Evolutionary conservation across 2,329 filamentous ascomycete species (phyloP), one percentile per base, ranked within the genome.

Genomic region (Mariannaea elegans): DNA sequence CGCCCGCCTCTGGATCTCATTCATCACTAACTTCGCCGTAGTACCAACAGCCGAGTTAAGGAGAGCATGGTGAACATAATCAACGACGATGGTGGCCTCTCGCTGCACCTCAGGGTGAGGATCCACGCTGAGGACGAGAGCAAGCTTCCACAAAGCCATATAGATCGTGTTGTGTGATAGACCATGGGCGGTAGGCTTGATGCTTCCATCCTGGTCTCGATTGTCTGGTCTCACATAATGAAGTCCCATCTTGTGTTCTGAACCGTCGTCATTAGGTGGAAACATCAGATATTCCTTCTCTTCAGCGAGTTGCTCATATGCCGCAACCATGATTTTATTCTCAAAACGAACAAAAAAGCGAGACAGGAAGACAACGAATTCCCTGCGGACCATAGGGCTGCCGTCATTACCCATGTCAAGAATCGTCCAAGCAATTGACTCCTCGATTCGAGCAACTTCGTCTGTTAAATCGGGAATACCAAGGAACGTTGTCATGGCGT

Each of bases 321-420:
- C 94, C 1, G 92, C 90, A 27, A 98, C 94, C 39, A 97, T 76
- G 70, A 99, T 97, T 67, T 96, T 97, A 74, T 88, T 93, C 77
- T 97, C 90, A 73, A 97, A 97, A 38, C 94, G 90, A 61, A 91
- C 86, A 46, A 97, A 89, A 72, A 97, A 97, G 24, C 91, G 90
- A 0, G 95, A 98, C 67, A 97, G 88, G 81, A 98, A 98, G 12
- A 97, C 91, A 3, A 97, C 81, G 34, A 98, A 83, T 76, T 99
- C 95, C 73, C 94, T 96, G 45, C 95, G 89, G 24, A 99, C 95
- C 81, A 98, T 89, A 23, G 93, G 92, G 71, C 93, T 97, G 31
- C 94, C 95, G 76, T 99, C 95, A 56, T 93, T 92, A 19, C 92
- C 90, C 90, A 98, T 94, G 62, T 95, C 89, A 39, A 98, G 84